Base-by-base conservation (phyloP, 2,329 filamentous ascomycete genomes). In the Arthrobotrys entomopaga region DNA sequence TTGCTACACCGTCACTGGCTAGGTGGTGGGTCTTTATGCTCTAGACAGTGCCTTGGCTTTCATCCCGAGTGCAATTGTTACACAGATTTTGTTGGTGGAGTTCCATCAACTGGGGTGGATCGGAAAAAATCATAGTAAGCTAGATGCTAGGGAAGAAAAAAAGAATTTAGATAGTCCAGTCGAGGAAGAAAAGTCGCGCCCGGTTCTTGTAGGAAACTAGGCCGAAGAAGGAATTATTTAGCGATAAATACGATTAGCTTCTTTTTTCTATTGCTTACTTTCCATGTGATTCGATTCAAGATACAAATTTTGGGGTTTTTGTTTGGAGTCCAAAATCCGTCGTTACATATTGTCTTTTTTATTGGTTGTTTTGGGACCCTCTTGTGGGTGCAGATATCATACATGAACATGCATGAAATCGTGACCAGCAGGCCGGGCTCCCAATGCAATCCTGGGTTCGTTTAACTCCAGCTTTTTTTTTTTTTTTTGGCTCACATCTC, bases 391-490 rank as follows among this genome's bases (percentile, higher is more conserved):
- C 29, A 64, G 54, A 64, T 58, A 48, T 11, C 40, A 26, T 63
- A 57, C 70, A 67, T 67, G 26, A 67, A 50, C 70, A 24, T 74
- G 52, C 70, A 74, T 74, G 57, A 67, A 74, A 67, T 58, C 57
- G 70, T 64, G 20, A 34, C 29, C 29, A 34, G 22, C 64, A 20
- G 52, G 38, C 50, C 54, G 61, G 53, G 46, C 56, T 59, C 54
- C 40, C 40, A 24, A 56, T 65, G 29, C 40, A 24, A 56, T 65
- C 40, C 48, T 42, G 24, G 20, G 26, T 50, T 60, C 56, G 70
- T 57, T 22, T 46, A 29, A 29, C 60, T 42, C 38, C 42, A 63
- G 65, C 56, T 61, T 48, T 57, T 49, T 49, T 56, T 48, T 63
- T 69, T 61, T 48, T 57, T 49, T 49, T 56, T 48, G 56, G 60